phyloP scores from a whole-genome alignment of 23 red algal species.

The Gracilaria domingensis region DNA sequence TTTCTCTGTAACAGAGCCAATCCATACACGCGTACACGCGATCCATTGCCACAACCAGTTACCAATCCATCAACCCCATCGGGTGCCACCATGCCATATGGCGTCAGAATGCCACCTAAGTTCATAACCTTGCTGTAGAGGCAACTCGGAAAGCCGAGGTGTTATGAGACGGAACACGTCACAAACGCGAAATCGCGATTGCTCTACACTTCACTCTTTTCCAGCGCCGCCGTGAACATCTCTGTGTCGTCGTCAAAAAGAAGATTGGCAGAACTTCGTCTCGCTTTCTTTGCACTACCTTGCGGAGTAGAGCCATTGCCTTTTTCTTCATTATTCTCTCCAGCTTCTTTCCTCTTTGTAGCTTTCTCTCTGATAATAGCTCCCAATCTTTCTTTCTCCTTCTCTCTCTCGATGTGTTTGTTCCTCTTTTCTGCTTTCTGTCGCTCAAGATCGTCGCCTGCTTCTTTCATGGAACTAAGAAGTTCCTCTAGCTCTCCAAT shows the following conservation, averaged over 20 bases:
- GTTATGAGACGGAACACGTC: too few species aligned
- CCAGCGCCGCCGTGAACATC: background rate
- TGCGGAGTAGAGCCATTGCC: background rate
- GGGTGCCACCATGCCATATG: too few species aligned
- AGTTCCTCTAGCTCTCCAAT: background rate
- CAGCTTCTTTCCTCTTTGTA: background rate
- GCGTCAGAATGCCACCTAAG: too few species aligned
- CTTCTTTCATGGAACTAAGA: background rate
- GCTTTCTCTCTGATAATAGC: background rate
- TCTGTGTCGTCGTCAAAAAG: background rate
- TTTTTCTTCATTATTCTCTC: too few species aligned
- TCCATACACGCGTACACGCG: too few species aligned
- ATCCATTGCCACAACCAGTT: too few species aligned
- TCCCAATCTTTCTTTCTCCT: background rate
- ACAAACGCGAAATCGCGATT: too few species aligned
- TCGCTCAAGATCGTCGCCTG: background rate
- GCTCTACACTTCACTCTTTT: background rate
- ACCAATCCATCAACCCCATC: too few species aligned
- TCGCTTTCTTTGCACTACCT: background rate
- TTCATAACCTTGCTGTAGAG: too few species aligned
- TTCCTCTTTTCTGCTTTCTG: background rate
- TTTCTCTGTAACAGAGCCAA: too few species aligned
- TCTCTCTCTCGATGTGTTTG: background rate
- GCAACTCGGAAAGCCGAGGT: too few species aligned
- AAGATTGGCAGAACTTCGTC: background rate